Percentiles rank a stretch among this genome's conserved stretches.
Evolutionary conservation across 2,329 filamentous ascomycete species (phyloP).

Genomic region (Aureobasidium sp.): DNA sequence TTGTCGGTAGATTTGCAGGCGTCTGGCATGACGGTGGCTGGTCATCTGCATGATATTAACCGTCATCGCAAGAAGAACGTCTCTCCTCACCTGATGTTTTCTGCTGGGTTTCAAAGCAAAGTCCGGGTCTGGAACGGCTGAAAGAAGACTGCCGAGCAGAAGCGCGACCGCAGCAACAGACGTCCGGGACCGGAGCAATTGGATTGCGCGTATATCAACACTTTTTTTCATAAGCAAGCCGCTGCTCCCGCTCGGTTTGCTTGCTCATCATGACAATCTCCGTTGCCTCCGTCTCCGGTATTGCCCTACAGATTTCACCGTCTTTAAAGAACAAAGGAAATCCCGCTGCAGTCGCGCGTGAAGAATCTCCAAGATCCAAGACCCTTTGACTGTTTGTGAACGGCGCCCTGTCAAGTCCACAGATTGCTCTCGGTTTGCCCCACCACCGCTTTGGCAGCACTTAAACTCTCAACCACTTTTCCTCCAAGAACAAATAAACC

Average conservation of each 20-base stretch:
- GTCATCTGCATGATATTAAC: neutral
- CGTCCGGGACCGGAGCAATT: neutral
- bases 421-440: neutral
- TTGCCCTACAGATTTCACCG: neutral
- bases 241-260: neutral
- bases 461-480: conserved; percentile 5
- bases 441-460: conserved; percentile 1
- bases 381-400: conserved; percentile 1
- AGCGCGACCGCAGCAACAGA: neutral
- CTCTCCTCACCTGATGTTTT: neutral
- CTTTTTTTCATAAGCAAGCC: conserved; percentile 1
- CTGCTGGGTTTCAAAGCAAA: neutral
- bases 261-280: conserved; percentile 10
- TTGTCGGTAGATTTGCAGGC: neutral
- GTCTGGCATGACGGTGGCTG: neutral
- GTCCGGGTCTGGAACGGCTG: conserved; percentile 6
- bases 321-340: neutral
- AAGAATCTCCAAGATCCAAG: neutral
- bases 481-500: neutral
- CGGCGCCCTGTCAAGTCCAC: neutral
- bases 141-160: conserved; percentile 1
- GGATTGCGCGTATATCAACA: conserved; percentile 1
- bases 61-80: neutral
- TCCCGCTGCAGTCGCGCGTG: neutral
- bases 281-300: conserved; percentile 4